phyloP scores from a whole-genome alignment of 2,329 filamentous ascomycete genomes.

The Aspergillus oerlinghausenensis region DNA sequence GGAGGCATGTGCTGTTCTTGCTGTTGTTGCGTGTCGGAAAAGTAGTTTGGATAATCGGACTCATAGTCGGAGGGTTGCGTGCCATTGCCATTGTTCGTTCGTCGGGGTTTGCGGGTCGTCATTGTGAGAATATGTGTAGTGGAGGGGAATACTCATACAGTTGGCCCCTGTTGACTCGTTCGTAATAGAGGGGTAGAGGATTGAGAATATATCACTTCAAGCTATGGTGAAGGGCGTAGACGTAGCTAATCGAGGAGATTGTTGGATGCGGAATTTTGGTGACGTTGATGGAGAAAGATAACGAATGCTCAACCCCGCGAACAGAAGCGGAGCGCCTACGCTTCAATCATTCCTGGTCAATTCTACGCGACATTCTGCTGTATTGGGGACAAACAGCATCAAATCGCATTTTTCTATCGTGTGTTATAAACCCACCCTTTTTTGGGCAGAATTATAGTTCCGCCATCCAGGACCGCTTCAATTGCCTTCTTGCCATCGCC shows the following conservation, averaged over 20 bases:
- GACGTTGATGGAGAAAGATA: neutral
- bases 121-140: conserved; percentile 15
- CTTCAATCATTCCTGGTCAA: neutral
- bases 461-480: neutral
- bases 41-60: conserved; percentile 56
- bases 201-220: neutral
- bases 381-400: neutral
- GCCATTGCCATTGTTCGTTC: conserved; percentile 23
- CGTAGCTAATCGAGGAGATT: neutral
- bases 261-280: neutral
- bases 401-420: neutral
- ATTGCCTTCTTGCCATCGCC: neutral
- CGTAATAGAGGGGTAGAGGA: neutral
- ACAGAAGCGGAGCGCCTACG: neutral
- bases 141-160: neutral
- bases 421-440: neutral
- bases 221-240: neutral
- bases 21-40: conserved; percentile 32
- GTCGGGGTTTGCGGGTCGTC: conserved; percentile 30
- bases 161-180: neutral
- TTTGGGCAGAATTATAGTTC: neutral
- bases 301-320: neutral
- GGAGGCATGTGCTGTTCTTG: conserved; percentile 34
- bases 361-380: neutral
- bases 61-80: conserved; percentile 55